Conservation (phyloP, 73 alveolate genomes). For the Paramecium caudatum region DNA sequence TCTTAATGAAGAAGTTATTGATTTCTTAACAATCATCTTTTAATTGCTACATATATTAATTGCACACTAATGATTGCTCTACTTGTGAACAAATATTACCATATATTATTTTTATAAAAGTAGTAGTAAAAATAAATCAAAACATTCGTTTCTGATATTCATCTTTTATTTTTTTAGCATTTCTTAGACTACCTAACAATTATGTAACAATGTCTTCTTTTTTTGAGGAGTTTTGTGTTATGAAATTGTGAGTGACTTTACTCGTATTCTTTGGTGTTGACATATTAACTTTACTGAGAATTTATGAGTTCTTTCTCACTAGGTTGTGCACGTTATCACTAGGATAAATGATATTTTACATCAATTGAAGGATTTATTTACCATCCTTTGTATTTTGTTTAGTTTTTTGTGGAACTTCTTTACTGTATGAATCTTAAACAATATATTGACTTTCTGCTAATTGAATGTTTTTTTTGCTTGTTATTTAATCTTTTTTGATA, state of each 20-base stretch:
- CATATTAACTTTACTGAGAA: not conserved
- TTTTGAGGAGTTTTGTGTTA: not conserved
- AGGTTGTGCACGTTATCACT: constrained; percentile 54
- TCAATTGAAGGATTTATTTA: constrained; percentile 37
- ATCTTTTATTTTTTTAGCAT: constrained; percentile 48
- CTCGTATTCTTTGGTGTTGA: not conserved
- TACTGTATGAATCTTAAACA: not conserved
- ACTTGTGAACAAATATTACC: too few species aligned
- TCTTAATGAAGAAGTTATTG: not conserved
- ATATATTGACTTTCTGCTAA: not conserved
- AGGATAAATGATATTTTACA: not conserved
- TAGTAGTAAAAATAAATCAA: too few species aligned
- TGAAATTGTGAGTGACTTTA: not conserved
- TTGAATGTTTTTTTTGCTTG: not conserved
- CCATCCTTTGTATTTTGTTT: constrained; percentile 38
- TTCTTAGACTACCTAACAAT: constrained; percentile 64
- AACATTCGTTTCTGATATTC: constrained; percentile 48
- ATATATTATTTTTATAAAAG: too few species aligned
- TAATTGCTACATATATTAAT: not conserved
- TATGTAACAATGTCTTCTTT: constrained; percentile 60
- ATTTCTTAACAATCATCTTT: constrained; percentile 33
- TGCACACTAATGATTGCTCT: too few species aligned
- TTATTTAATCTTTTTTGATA: constrained; percentile 1
- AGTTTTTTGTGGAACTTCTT: not conserved
- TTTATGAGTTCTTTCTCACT: constrained; percentile 10